Conservation (phyloP, 306 rosid genomes). For the Lathyrus aphaca region DNA sequence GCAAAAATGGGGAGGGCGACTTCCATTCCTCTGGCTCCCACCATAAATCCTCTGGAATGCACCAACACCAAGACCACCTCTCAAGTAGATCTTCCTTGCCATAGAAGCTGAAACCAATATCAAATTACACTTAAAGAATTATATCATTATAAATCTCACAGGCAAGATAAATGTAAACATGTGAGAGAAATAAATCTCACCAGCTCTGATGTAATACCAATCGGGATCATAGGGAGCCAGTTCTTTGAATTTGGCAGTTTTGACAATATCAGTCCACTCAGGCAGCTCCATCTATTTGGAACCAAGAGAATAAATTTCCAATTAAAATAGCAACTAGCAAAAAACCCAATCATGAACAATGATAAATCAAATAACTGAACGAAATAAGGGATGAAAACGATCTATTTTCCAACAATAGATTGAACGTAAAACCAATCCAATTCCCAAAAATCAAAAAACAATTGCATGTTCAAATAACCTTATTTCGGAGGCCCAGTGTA, state of each 20-base stretch:
- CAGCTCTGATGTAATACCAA: constrained; percentile 68
- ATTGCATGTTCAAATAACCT: too few relatives aligned
- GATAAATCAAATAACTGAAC: neutral
- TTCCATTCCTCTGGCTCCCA: constrained; percentile 78
- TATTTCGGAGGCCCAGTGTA: neutral
- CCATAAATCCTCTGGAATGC: constrained; percentile 73
- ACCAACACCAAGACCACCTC: constrained; percentile 84
- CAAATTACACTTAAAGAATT: neutral
- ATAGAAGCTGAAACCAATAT: constrained; percentile 57
- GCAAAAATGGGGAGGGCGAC: constrained; percentile 78
- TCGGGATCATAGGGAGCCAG: constrained; percentile 78
- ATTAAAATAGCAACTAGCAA: neutral
- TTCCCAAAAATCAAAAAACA: neutral
- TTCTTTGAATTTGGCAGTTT: constrained; percentile 70
- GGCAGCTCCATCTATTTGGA: constrained; percentile 64
- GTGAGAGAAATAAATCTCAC: constrained; percentile 32
- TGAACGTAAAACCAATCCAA: neutral
- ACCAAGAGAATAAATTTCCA: neutral
- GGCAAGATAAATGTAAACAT: neutral
- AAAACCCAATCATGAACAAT: neutral
- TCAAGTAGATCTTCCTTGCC: constrained; percentile 74
- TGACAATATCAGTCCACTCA: constrained; percentile 69
- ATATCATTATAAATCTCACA: neutral
- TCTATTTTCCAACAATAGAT: too few relatives aligned
- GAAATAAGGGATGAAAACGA: neutral